These are phyloP conservation scores for Salvia rosmarinus DNA, from an alignment of 257 asterid species.

Conservation along the genomic window DNA sequence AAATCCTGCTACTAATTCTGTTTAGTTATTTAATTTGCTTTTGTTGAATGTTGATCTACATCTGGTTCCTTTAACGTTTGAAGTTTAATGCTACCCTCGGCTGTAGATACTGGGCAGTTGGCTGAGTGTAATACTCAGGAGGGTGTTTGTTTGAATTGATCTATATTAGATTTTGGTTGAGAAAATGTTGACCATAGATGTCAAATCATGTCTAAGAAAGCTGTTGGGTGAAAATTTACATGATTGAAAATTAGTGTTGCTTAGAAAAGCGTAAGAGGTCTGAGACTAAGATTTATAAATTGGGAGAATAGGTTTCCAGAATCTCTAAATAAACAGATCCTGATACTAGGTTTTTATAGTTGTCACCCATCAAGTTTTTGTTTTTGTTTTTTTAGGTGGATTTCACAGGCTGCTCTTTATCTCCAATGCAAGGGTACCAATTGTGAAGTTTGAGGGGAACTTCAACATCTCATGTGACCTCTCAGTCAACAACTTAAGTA, in stretches of 20 bases:
- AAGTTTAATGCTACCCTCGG: constrained; percentile 8
- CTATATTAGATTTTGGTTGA: not conserved
- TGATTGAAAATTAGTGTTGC: not conserved
- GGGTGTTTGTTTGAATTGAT: not conserved
- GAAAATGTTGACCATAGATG: not conserved
- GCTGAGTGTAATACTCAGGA: constrained; percentile 1
- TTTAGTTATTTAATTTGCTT: constrained; percentile 23
- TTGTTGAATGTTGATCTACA: not conserved
- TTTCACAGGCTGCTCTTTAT: constrained; percentile 60
- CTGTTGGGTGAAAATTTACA: not conserved
- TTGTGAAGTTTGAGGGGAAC: constrained; percentile 69
- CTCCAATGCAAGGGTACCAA: constrained; percentile 79
- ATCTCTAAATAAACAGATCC: constrained; percentile 2
- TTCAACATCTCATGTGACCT: constrained; percentile 80
- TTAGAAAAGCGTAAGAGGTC: not conserved
- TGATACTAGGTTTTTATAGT: constrained; percentile 11
- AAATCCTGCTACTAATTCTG: not conserved
- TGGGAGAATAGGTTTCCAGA: not conserved
- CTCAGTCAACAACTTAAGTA: constrained; percentile 79
- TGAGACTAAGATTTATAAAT: not conserved
- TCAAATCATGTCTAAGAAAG: not conserved
- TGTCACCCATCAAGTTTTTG: constrained; percentile 24
- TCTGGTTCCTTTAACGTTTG: constrained; percentile 6
- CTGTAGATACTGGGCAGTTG: not conserved
- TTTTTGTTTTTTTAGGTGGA: constrained; percentile 59